Evolutionary conservation across 2,329 filamentous ascomycete genomes (phyloP), one percentile per base, ranked within the genome.

Genomic region (Botrytis fabae): DNA sequence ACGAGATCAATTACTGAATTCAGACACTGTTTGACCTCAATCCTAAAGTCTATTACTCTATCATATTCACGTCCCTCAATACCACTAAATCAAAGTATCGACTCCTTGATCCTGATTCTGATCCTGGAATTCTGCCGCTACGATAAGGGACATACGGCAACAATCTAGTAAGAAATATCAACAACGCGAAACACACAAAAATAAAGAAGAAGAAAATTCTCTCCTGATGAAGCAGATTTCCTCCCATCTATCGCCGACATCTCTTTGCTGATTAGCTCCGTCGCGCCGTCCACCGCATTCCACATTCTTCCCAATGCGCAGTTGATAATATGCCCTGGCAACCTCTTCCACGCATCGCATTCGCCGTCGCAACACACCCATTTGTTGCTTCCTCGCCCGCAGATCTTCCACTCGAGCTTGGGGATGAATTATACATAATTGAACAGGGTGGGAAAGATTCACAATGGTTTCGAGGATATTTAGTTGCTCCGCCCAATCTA

Each of bases 341-440:
- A 88, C 95, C 96, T 80, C 89, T 99, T 83, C 93, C 95, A 83
- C 93, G 94, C 80, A 98, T 99, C 86, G 96, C 95, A 81, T 99
- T 98, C 86, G 97, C 95, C 79, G 93, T 99, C 83, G 96, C 95
- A 86, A 95, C 92, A 78, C 97, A 95, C 82, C 96, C 96, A 54
- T 99, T 99, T 84, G 88, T 92, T 79, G 93, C 96, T 74, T 91
- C 93, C 74, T 91, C 91, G 77, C 90, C 94, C 71, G 93, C 94
- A 82, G 96, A 99, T 83, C 90, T 99, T 32, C 96, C 97, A 16
- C 91, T 99, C 81, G 95, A 99, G 83, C 93, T 99, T 76, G 96
- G 96, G 82, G 96, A 99, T 87, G 96, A 99, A 84, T 87, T 99
- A 76, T 99, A 99, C 84, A 97, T 99, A 77, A 98, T 99, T 81